Evolutionary conservation across 129 eudicot genomes (phyloP).

Genomic region (Flaveria ramosissima): DNA sequence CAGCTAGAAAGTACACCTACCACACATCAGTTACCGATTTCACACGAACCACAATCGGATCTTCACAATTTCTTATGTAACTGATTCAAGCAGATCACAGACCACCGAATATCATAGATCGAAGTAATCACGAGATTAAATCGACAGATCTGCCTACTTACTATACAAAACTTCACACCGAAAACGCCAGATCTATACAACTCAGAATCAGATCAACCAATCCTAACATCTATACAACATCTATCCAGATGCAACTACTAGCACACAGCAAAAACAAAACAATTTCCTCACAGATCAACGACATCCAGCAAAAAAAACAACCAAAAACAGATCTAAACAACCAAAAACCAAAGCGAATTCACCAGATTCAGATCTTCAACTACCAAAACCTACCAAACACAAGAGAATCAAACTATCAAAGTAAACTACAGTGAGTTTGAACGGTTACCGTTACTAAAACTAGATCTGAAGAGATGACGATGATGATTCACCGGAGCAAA

Average conservation of each 20-base stretch:
- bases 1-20: not conserved
- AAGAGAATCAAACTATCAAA: slow-evolving; percentile 25
- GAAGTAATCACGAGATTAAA: not conserved
- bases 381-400: slow-evolving; percentile 11
- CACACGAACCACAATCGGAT: slow-evolving; percentile 10
- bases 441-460: slow-evolving; percentile 12
- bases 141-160: slow-evolving; percentile 27
- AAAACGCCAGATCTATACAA: slow-evolving; percentile 33
- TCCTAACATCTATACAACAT: slow-evolving; percentile 1
- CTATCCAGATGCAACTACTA: not conserved
- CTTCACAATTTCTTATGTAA: not conserved
- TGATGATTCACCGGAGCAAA: slow-evolving; percentile 14
- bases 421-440: slow-evolving; percentile 5
- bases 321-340: not conserved
- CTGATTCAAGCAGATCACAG: not conserved
- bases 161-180: not conserved
- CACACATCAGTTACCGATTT: slow-evolving; percentile 19
- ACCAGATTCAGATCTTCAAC: slow-evolving; percentile 18
- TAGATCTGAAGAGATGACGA: slow-evolving; percentile 21
- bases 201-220: slow-evolving; percentile 26
- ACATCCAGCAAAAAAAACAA: not conserved
- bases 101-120: slow-evolving; percentile 27
- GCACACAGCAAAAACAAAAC: slow-evolving; percentile 2
- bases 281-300: not conserved
- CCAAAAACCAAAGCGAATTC: not conserved